Base-by-base conservation (phyloP, 345 rosid species). In the Sonneratia caseolaris region DNA sequence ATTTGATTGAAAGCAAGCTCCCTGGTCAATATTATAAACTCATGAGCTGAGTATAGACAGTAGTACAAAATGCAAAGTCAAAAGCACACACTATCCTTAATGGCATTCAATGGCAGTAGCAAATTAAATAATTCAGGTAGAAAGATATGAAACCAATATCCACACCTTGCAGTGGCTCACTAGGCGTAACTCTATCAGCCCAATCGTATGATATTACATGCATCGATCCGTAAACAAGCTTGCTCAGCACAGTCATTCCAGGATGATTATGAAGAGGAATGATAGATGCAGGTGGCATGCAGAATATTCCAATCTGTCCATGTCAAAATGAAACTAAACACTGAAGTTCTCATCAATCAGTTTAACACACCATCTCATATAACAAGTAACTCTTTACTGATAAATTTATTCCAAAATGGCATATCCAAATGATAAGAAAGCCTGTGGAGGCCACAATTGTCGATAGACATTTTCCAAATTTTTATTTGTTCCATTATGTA, bases 191-290 rank as follows among this genome's bases (percentile, higher is more conserved):
- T 55, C 83, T 57, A 72, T 86, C 89, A 77, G 92, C 70, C 99
- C 96, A 92, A 77, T 96, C 99, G 67, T 88, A 96, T 45, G 98
- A 88, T 75, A 79, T 82, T 68, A 89, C 97, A 72, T 86, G 96
- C 74, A 91, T 76, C 59, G 99, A 82, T 70, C 98, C 95, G 68
- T 89, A 92, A n/a, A 96, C 68, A 68, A 92, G 95, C 88, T 88
- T 91, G 92, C 97, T 96, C 82, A 89, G 76, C 61, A 96, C 97
- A 9, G 93, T 87, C 95, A 92, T 89, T 78, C 99, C 96, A 2
- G 99, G 92, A 82, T 91, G 99, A 83, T 92, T 91, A 78, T 94
- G 98, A 74, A 94, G 91, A 47, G 98, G 98, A 69, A 94, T 94
- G 64, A 91, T 79, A 27, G 98, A 96, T 47, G 87, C 82, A 66